Evolutionary conservation across 1,284 basidiomycete genomes (phyloP), one percentile per base, ranked within the genome.

Genomic region (Marasmius oreades): DNA sequence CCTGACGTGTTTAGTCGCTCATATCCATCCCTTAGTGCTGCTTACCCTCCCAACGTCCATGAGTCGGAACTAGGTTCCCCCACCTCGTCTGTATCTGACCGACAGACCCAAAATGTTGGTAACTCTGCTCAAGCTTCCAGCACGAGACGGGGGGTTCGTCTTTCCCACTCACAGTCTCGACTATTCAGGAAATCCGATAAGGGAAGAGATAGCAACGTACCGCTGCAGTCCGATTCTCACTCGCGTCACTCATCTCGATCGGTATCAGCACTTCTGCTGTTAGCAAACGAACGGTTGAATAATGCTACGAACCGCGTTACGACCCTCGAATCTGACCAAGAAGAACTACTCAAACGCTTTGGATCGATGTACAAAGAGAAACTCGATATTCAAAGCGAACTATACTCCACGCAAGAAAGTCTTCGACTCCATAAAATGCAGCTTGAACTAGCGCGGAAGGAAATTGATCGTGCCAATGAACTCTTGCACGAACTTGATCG

Each of bases 371-470:
- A 59, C 34, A 67, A 67, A 51, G 57, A 64, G 7, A 61, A 61
- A 23, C 57, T 60, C 22, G 52, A 59, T 33, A 47, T 70, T n/a
- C 69, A 74, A 26, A 61, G 62, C 16, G 70, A 72, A 12, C 57
- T 77, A 5, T 56, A 62, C 7, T 64, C 62, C 4, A 67, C 69
- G 8, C 66, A 62, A 34, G 66, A 73, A 28, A 75, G 75, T 59
- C 56, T 76, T 42, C 61, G 64, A 14, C 51, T 76, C 45, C 74
- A 76, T 56, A 75, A 74, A 59, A 55, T 71, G 4, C 73, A 76
- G 62, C 62, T 76, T 24, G 72, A 75, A 36, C 55, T 69, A 6
- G 75, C 75, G 26, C 74, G 76, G 56, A 71, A 69, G n/a, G 45
- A 59, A 44, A 48, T 59, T 7, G 47, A 56, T 11, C 44, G 51